These are phyloP conservation scores for Coemansia sp. DNA, from an alignment of 192 early-diverging fungal species.

Conservation along the genomic window DNA sequence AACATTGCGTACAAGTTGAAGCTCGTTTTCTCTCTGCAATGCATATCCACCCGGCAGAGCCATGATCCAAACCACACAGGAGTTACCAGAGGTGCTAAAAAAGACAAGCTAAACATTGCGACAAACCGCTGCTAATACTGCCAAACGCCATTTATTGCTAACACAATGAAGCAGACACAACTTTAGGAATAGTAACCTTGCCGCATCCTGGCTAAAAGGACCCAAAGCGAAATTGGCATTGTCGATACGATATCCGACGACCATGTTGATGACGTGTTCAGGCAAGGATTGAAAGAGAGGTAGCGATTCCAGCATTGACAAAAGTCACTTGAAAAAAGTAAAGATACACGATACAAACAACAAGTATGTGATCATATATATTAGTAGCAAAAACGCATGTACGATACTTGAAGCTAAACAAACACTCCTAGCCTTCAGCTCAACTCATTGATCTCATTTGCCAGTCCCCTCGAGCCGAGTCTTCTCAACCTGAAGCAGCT, in stretches of 20 bases:
- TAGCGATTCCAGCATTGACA: background rate
- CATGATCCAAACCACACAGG: background rate
- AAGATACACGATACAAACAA: too few species aligned
- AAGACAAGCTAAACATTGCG: background rate
- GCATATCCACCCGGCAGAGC: background rate
- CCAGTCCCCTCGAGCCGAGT: background rate
- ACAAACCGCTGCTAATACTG: background rate
- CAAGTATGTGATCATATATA: too few species aligned
- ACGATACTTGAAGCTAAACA: too few species aligned
- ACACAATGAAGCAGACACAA: background rate
- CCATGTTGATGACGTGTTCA: background rate
- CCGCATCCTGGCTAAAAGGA: background rate
- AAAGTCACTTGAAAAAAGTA: too few species aligned
- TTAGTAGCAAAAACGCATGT: too few species aligned
- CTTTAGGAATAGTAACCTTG: background rate
- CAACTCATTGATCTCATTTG: too few species aligned
- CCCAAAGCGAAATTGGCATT: background rate
- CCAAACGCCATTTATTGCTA: background rate
- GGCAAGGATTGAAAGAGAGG: background rate
- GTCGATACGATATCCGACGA: background rate
- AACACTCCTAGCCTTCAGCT: too few species aligned
- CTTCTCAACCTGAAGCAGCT: slow-evolving; percentile 10
- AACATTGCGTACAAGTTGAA: background rate
- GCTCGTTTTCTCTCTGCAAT: background rate
- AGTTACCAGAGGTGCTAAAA: background rate